phyloP scores from a whole-genome alignment of 2,329 filamentous ascomycete species.

The Diplodia mutila region DNA sequence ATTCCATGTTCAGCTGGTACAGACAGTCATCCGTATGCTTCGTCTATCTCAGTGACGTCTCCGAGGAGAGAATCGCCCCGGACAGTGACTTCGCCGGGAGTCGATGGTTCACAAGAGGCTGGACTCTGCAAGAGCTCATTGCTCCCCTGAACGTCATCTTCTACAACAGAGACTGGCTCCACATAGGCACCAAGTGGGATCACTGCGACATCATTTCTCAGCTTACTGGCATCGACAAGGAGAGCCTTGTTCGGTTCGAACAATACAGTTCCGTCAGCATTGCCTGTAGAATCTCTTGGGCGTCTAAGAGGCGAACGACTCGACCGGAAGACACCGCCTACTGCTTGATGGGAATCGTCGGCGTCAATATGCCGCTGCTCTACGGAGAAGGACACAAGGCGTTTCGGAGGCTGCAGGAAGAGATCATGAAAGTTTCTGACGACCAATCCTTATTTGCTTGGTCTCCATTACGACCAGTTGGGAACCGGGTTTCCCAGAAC shows the following conservation, averaged over 20 bases:
- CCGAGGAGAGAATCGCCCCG: not conserved
- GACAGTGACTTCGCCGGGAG: not conserved
- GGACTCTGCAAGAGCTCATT: conserved; percentile 27
- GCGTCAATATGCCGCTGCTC: conserved; percentile 24
- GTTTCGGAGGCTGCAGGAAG: conserved; percentile 26
- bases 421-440: conserved; percentile 20
- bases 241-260: not conserved
- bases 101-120: conserved; percentile 23
- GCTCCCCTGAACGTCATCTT: conserved; percentile 18
- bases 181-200: not conserved
- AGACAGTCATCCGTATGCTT: conserved; percentile 24
- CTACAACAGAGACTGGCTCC: conserved; percentile 11
- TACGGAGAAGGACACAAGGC: conserved; percentile 15
- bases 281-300: conserved; percentile 19
- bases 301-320: not conserved
- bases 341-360: conserved; percentile 22
- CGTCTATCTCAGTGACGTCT: conserved; percentile 29
- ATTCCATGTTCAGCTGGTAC: conserved; percentile 33
- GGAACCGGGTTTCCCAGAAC: not conserved
- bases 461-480: not conserved
- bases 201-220: not conserved
- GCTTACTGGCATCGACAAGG: conserved; percentile 1
- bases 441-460: not conserved
- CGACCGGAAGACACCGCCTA: conserved; percentile 21
- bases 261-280: not conserved